These are phyloP conservation scores for Mycena olivaceomarginata DNA, from an alignment of 768 basidiomycete species.

Conservation along the genomic window DNA sequence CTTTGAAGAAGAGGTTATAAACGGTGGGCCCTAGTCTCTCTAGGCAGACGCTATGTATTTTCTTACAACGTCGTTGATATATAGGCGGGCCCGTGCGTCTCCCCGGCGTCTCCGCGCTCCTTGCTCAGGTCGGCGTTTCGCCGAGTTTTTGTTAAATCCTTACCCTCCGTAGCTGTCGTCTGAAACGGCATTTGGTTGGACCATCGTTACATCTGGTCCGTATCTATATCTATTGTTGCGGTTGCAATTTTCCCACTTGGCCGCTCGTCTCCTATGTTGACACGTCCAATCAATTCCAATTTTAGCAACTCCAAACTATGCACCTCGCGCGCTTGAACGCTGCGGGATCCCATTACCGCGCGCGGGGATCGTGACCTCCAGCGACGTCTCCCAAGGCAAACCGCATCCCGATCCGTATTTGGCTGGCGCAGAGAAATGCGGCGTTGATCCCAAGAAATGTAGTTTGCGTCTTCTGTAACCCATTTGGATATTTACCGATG, in stretches of 20 bases:
- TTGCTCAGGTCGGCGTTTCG: slow-evolving; percentile 68
- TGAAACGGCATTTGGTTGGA: slow-evolving; percentile 72
- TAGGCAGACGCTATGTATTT: slow-evolving; percentile 49
- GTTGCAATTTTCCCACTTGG: slow-evolving; percentile 10
- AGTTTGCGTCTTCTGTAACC: slow-evolving; percentile 42
- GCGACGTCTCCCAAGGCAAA: slow-evolving; percentile 84
- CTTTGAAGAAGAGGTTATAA: slow-evolving; percentile 86
- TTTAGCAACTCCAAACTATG: slow-evolving; percentile 84
- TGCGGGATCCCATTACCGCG: slow-evolving; percentile 77
- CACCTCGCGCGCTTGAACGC: slow-evolving; percentile 78
- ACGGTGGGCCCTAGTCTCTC: slow-evolving; percentile 73
- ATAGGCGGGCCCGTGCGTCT: no score
- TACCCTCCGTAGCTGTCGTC: slow-evolving; percentile 52
- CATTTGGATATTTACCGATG: not conserved
- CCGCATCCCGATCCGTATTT: slow-evolving; percentile 94
- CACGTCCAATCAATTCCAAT: not conserved
- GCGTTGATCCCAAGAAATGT: slow-evolving; percentile 75
- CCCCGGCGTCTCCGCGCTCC: slow-evolving; percentile 77
- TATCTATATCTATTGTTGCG: slow-evolving; percentile 6
- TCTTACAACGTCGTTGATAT: no score
- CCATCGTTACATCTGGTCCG: slow-evolving; percentile 89
- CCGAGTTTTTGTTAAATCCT: not conserved
- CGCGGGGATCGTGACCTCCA: slow-evolving; percentile 82
- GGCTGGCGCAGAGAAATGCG: slow-evolving; percentile 79
- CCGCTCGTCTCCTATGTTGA: not conserved